phyloP scores from a whole-genome alignment of 495 filamentous ascomycete genomes.

The Tuber magnatum region DNA sequence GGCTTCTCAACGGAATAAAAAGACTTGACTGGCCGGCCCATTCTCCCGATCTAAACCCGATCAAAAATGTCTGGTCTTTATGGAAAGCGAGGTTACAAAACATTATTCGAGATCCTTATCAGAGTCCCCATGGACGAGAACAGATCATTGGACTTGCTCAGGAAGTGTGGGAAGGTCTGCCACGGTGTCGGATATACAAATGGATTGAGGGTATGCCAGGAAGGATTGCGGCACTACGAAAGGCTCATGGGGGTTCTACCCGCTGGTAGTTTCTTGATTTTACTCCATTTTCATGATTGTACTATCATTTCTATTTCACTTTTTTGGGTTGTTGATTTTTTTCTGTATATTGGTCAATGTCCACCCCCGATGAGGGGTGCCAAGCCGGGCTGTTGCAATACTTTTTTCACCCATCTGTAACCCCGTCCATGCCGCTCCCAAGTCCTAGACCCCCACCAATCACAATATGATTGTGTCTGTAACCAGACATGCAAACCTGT shows the following conservation, averaged over 20 bases:
- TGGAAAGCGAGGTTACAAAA: not conserved
- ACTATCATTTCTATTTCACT: no score
- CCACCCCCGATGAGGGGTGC: no score
- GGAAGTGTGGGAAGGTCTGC: slow-evolving; percentile 13
- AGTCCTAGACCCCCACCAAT: no score
- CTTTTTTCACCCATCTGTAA: no score
- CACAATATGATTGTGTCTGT: no score
- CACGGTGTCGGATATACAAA: not conserved
- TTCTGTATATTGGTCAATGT: no score
- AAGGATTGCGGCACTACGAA: not conserved
- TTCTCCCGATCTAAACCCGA: slow-evolving; percentile 7
- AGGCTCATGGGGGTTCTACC: not conserved
- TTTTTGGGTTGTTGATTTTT: no score
- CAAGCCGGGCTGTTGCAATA: no score
- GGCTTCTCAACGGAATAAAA: not conserved
- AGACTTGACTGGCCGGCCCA: not conserved
- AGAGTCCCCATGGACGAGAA: not conserved
- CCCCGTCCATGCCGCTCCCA: no score
- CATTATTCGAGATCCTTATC: not conserved
- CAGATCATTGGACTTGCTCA: slow-evolving; percentile 8
- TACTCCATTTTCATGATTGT: no score
- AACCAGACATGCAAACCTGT: no score
- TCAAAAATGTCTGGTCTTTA: slow-evolving; percentile 9
- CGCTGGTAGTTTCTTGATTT: not conserved
- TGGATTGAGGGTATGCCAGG: not conserved